Evolutionary conservation across 805 yeast genomes (phyloP).

Genomic region (Tetrapisispora pingtungensis): DNA sequence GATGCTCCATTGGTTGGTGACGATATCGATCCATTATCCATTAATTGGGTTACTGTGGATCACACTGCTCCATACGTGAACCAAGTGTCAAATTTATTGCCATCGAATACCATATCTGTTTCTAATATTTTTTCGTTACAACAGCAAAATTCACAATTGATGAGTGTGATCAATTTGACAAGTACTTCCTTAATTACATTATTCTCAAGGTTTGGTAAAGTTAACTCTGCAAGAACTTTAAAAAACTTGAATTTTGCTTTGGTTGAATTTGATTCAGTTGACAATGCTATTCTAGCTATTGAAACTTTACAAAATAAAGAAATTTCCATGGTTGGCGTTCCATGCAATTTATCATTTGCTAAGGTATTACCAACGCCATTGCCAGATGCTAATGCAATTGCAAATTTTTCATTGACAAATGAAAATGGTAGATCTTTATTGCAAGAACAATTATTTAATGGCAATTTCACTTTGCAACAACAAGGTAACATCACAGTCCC

Average conservation of each 20-base stretch:
- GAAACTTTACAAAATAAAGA: conserved; percentile 78
- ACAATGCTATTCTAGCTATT: conserved; percentile 69
- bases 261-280: conserved; percentile 63
- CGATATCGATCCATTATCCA: conserved; percentile 47
- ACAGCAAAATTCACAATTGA: conserved; percentile 42
- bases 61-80: conserved; percentile 64
- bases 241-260: conserved; percentile 42
- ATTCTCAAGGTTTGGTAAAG: conserved; percentile 51
- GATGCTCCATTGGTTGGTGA: conserved; percentile 37
- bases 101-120: conserved; percentile 69
- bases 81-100: conserved; percentile 58
- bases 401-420: neutral
- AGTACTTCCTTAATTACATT: conserved; percentile 47
- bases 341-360: conserved; percentile 77
- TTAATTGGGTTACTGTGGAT: conserved; percentile 59
- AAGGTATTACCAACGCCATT: conserved; percentile 38
- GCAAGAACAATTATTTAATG: conserved; percentile 27
- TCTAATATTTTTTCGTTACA: conserved; percentile 48
- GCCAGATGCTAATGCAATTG: conserved; percentile 13
- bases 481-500: conserved; percentile 28
- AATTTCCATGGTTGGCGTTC: conserved; percentile 58
- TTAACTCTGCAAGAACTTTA: conserved; percentile 52
- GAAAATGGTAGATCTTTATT: conserved; percentile 20
- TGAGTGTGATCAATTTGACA: conserved; percentile 36
- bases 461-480: conserved; percentile 25